A percentile compares a stretch with the other conserved stretches of the same genome.
Evolutionary conservation across 345 rosid species (phyloP).

Genomic region (thale cress (Arabidopsis thaliana)): DNA sequence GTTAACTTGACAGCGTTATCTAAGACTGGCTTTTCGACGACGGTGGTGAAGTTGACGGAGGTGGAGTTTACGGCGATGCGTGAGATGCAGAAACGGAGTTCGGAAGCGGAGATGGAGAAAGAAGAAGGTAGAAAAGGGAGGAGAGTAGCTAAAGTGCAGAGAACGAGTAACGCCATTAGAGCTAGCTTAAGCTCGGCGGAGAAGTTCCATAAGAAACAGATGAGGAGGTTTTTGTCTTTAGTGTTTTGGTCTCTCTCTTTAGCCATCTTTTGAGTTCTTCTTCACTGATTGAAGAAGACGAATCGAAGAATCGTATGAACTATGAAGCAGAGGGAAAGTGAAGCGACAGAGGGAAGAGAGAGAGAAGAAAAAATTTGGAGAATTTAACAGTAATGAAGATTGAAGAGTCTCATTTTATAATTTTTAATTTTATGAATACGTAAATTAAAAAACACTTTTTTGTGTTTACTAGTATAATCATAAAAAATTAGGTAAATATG

Average conservation of each 20-base stretch:
- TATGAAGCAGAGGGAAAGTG: conserved; percentile 14
- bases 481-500: no score
- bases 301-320: background rate
- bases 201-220: conserved; percentile 67
- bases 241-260: conserved; percentile 53
- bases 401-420: background rate
- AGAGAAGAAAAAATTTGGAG: conserved; percentile 12
- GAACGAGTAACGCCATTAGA: conserved; percentile 62
- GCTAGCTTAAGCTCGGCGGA: conserved; percentile 76
- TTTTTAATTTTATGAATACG: background rate
- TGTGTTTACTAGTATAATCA: no score
- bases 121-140: conserved; percentile 78
- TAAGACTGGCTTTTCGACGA: conserved; percentile 25
- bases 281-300: conserved; percentile 22
- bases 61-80: conserved; percentile 51
- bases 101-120: conserved; percentile 72
- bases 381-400: conserved; percentile 5
- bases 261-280: conserved; percentile 46
- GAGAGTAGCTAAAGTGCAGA: conserved; percentile 68
- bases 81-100: conserved; percentile 80
- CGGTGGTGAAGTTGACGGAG: conserved; percentile 34
- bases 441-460: no score
- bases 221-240: conserved; percentile 55
- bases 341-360: conserved; percentile 29
- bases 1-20: conserved; percentile 39